A percentile compares a stretch with the other conserved stretches of the same genome.
Conservation (phyloP, 257 asterid genomes). For the Capsicum chinense region DNA sequence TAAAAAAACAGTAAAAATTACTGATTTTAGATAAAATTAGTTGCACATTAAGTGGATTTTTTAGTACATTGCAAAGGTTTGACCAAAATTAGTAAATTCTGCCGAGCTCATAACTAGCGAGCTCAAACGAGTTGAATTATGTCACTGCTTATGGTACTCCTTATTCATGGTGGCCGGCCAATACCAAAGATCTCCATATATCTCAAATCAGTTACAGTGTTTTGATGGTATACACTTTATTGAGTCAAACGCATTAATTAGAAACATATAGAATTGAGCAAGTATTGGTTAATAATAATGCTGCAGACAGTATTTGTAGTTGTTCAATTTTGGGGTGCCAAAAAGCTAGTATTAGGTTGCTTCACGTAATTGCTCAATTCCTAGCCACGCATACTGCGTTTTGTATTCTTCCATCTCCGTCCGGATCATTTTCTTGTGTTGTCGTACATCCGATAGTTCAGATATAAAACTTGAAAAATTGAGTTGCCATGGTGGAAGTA, state of each 20-base stretch:
- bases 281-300: conserved; percentile 9
- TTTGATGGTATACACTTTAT: neutral
- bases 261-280: neutral
- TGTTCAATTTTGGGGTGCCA: conserved; percentile 14
- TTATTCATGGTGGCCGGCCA: neutral
- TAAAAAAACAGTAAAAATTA: no score
- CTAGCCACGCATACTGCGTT: neutral
- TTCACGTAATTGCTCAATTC: neutral
- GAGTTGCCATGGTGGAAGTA: no score
- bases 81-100: neutral
- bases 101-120: neutral
- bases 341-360: neutral
- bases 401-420: neutral
- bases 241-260: neutral
- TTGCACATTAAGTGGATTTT: neutral
- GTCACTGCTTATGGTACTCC: neutral
- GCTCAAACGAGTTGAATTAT: neutral
- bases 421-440: no score
- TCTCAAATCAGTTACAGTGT: neutral
- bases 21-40: neutral
- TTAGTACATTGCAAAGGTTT: neutral
- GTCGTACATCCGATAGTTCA: no score
- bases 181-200: neutral
- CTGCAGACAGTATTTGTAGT: neutral
- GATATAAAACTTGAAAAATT: no score